phyloP scores from a whole-genome alignment of 225 moss, liverwort and hornwort species.

The Marchantia paleacea region DNA sequence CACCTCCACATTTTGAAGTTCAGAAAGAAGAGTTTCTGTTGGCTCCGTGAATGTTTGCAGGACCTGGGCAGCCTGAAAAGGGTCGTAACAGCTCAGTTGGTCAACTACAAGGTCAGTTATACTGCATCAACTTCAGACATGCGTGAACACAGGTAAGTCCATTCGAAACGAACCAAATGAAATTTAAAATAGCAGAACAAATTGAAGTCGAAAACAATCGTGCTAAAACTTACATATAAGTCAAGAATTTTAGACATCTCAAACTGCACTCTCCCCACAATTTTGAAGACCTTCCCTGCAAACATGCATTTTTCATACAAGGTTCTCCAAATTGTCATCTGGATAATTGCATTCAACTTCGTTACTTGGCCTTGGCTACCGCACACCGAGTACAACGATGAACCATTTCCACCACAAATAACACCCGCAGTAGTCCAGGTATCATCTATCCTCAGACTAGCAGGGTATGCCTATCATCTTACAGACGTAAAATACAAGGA shows the following conservation, averaged over 20 bases:
- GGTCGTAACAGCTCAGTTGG: neutral
- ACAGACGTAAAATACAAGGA: neutral
- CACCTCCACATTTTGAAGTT: constrained; percentile 64
- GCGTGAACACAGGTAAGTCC: neutral
- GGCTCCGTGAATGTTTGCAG: constrained; percentile 67
- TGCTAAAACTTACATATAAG: constrained; percentile 54
- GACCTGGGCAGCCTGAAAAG: constrained; percentile 61
- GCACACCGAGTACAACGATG: neutral
- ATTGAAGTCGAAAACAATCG: no score
- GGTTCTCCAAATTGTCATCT: neutral
- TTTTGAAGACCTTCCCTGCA: constrained; percentile 69
- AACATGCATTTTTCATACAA: neutral
- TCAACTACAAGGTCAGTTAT: neutral
- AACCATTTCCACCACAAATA: neutral
- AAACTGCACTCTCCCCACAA: constrained; percentile 69
- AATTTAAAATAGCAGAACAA: no score
- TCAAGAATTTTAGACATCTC: constrained; percentile 75
- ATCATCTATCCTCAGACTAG: neutral
- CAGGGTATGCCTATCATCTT: neutral
- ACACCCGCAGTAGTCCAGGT: neutral
- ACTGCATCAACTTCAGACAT: neutral
- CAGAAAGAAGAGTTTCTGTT: constrained; percentile 58
- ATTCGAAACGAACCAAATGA: neutral
- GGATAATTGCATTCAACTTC: neutral
- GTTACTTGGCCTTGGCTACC: neutral